Base-by-base conservation (phyloP, 495 filamentous ascomycete species). In the Aspergillus bridgeri region DNA sequence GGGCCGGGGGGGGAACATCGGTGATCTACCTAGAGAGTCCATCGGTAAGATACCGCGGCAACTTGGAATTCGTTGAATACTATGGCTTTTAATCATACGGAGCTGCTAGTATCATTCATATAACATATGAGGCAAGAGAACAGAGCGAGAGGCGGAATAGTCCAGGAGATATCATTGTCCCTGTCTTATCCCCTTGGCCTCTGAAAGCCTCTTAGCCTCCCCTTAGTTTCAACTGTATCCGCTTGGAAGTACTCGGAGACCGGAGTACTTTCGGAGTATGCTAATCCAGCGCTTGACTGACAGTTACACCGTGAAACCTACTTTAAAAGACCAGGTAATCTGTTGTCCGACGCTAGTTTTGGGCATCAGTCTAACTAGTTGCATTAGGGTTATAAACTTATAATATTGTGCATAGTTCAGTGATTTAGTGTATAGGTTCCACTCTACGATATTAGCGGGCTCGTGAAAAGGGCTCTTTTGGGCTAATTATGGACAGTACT, bases 401-500 rank as follows among this genome's bases (percentile, higher is more conserved):
- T 45, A 45, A 45, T 45, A 45, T 45, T 45, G 42, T 45, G 42
- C 3, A 45, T 45, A 13, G 42, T 45, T 20, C 42, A 45, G 42
- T 45, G 42, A 11, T 45, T 45, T 45, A 45, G 42, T 45, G 42
- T 45, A 20, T 20, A 45, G 42, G 42, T 45, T 45, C 42, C 42
- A 45, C 42, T 45, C 42, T 45, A 45, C 42, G 42, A 45, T 11
- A 45, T 45, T 45, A 45, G 42, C 42, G 42, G 42, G 42, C 42
- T 45, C 42, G 9, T 45, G 17, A 45, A 11, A 4, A 45, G 42
- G 42, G 42, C 42, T 45, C 42, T 45, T 45, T 45, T 45, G 42
- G 42, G 42, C 42, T 45, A 45, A 45, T 45, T 13, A 45, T 45
- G 42, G 42, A 45, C 42, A 45, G 42, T 45, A 45, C 42, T 45